Evolutionary conservation across 2,329 filamentous ascomycete species (phyloP).

Genomic region (Colletotrichum melonis): DNA sequence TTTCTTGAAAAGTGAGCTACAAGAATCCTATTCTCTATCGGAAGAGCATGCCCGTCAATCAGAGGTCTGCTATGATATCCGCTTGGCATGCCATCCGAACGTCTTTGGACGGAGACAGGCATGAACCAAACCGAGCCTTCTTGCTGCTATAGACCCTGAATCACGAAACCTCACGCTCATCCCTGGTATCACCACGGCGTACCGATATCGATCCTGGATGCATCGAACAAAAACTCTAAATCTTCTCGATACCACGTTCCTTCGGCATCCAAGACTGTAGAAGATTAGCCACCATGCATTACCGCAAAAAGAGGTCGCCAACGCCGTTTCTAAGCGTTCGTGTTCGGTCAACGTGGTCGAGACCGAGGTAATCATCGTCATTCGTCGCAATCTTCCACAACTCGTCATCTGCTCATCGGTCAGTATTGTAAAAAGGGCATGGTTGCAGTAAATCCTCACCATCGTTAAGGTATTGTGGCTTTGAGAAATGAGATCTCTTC

Average conservation of each 20-base stretch:
- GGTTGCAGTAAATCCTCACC: slow-evolving; percentile 66
- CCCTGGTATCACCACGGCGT: slow-evolving; percentile 7
- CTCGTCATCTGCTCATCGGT: slow-evolving; percentile 62
- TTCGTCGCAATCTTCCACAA: slow-evolving; percentile 63
- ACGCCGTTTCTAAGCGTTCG: slow-evolving; percentile 68
- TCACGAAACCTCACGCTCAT: background rate
- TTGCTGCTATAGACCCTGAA: slow-evolving; percentile 2
- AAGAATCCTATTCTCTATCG: slow-evolving; percentile 24
- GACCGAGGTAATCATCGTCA: slow-evolving; percentile 71
- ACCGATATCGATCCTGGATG: slow-evolving; percentile 7
- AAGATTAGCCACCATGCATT: slow-evolving; percentile 32
- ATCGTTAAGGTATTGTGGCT: slow-evolving; percentile 86
- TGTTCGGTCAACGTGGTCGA: slow-evolving; percentile 74
- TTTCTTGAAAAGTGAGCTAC: slow-evolving; percentile 18
- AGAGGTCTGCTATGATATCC: slow-evolving; percentile 16
- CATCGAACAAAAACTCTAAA: slow-evolving; percentile 15
- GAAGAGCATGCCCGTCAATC: background rate
- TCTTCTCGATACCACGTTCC: background rate
- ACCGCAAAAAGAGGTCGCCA: slow-evolving; percentile 71
- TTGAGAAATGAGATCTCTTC: slow-evolving; percentile 77
- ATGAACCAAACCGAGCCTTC: slow-evolving; percentile 12
- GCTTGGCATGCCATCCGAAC: slow-evolving; percentile 26
- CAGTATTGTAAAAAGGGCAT: background rate
- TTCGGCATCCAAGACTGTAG: slow-evolving; percentile 14
- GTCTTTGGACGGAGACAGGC: slow-evolving; percentile 11